Evolutionary conservation across 257 asterid species (phyloP).

Genomic region (Solanum chilense): DNA sequence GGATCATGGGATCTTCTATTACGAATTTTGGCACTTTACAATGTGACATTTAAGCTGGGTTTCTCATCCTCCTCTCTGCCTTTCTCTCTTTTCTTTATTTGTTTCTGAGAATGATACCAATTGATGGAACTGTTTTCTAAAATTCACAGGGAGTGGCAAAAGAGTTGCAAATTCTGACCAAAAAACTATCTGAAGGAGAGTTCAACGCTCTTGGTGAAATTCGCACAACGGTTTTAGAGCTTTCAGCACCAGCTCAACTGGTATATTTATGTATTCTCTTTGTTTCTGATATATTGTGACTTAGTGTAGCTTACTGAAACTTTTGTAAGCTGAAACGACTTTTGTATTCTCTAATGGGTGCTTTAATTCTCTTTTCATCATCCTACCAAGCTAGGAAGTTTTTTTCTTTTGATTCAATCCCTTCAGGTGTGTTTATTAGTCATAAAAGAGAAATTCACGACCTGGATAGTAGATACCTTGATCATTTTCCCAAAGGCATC

Average conservation of each 20-base stretch:
- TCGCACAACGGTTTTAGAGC: conserved; percentile 66
- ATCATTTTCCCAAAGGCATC: neutral
- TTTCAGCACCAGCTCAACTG: conserved; percentile 77
- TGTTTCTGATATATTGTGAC: neutral
- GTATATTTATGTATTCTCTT: conserved; percentile 23
- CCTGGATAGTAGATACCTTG: neutral
- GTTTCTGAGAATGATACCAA: neutral
- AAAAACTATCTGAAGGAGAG: conserved; percentile 47
- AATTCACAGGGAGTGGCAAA: conserved; percentile 61
- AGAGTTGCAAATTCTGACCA: conserved; percentile 45
- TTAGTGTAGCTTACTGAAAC: neutral
- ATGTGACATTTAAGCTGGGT: neutral
- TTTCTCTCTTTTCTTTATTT: neutral
- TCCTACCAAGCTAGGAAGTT: neutral
- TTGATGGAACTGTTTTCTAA: neutral
- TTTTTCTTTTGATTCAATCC: neutral
- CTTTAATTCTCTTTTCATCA: neutral
- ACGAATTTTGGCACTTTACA: neutral
- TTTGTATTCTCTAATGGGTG: neutral
- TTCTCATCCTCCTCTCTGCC: neutral
- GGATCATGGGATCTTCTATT: neutral
- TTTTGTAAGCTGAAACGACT: neutral
- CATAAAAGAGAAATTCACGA: neutral
- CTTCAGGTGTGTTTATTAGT: neutral
- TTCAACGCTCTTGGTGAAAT: conserved; percentile 61